These are phyloP conservation scores for Hortiboletus campestris DNA, from an alignment of 768 basidiomycete species.

Conservation along the genomic window DNA sequence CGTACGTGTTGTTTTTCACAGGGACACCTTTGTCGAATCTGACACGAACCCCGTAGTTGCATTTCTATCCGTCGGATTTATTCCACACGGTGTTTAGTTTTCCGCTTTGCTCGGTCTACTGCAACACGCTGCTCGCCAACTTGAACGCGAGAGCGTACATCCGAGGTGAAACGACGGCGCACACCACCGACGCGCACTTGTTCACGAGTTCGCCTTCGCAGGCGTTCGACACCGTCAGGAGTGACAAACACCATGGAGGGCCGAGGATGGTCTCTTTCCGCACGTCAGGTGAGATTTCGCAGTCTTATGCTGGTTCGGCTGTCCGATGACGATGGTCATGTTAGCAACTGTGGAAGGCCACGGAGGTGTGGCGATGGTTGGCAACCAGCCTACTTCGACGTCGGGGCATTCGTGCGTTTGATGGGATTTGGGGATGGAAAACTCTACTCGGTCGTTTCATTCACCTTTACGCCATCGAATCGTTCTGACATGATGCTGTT, in stretches of 20 bases:
- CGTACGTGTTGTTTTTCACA: conserved; percentile 36
- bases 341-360: not conserved
- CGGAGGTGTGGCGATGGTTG: not conserved
- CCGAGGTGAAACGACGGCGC: not conserved
- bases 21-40: not conserved
- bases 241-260: not conserved
- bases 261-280: not conserved
- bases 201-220: not conserved
- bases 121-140: conserved; percentile 10
- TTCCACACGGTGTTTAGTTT: not conserved
- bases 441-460: no score
- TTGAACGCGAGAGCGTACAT: conserved; percentile 8
- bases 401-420: not conserved
- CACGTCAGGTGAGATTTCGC: not conserved
- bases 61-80: not conserved
- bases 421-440: not conserved
- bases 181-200: not conserved
- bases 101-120: conserved; percentile 10
- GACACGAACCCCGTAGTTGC: not conserved
- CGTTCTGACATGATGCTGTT: no score
- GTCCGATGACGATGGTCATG: not conserved
- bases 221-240: no score
- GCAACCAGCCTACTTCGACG: not conserved
- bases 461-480: no score
- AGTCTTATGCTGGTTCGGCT: not conserved